Base-by-base conservation (phyloP, 176 grass and related monocot genomes). In the Triticum dicoccoides region DNA sequence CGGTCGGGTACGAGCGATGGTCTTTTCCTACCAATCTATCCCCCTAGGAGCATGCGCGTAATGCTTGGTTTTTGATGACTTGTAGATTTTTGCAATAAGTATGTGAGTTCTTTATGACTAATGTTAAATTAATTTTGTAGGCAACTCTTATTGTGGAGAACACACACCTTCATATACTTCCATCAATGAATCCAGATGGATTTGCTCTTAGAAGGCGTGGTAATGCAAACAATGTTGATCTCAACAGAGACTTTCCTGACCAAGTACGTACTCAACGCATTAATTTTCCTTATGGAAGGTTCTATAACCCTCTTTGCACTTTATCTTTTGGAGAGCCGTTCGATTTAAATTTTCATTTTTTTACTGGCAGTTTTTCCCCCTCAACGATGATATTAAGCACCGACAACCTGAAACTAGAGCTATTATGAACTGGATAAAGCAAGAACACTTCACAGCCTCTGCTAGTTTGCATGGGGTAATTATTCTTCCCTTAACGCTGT, bases 391-490 rank as follows among this genome's bases (percentile, higher is more conserved):
- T 15, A 68, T 89, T 41, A 78, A 87, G 62, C 71, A 80, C 62
- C 91, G 91, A 81, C 96, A 98, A 89, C 96, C 96, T 86, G 96
- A 98, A 92, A 98, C 96, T 65, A 93, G 65, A 87, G 96, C 96
- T 67, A 94, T 98, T 71, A 98, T 98, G 93, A 88, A 83, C 29
- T 98, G 96, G 96, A 64, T 94, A 84, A 91, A 91, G 77, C 84
- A 89, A 86, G 80, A 89, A 79, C 89, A 92, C 61, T 98, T 95
- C 83, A 98, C 93, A 0, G 96, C 91, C 27, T 98, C 96, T 79
- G 96, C 96, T 85, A 95, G 91, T 85, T 91, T 98, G 86, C 96
- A 98, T 78, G 96, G 96, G 96, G 96, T 98, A 95, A 90, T 41
- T 76, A 83, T 88, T 81, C 54, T 44, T 79, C 49, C 44, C 54